phyloP scores from a whole-genome alignment of 2,329 filamentous ascomycete species.

The Aspergillus pseudoviridinutans region DNA sequence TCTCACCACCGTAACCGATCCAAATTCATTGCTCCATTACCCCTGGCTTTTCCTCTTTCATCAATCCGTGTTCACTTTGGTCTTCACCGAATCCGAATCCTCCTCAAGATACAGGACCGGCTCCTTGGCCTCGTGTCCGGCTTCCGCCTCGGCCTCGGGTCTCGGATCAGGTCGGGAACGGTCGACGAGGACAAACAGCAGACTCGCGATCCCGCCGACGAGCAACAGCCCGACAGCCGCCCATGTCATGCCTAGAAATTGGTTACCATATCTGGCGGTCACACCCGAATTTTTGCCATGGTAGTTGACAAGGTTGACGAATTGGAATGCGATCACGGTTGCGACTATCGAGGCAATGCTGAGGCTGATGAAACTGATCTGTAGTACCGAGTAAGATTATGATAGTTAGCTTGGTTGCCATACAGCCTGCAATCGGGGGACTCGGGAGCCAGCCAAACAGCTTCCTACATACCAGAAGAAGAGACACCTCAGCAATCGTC shows the following conservation, averaged over 20 bases:
- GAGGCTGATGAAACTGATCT: constrained; percentile 55
- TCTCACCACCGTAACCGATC: background rate
- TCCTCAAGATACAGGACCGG: background rate
- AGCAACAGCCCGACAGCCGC: constrained; percentile 43
- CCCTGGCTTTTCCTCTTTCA: background rate
- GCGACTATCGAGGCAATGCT: constrained; percentile 72
- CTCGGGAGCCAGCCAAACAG: background rate
- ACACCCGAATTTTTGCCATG: constrained; percentile 50
- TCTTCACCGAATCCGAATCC: constrained; percentile 6
- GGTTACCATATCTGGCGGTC: constrained; percentile 47
- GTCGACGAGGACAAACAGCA: constrained; percentile 23
- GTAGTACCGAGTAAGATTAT: background rate
- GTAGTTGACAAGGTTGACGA: constrained; percentile 49
- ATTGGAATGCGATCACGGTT: constrained; percentile 58
- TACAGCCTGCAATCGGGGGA: background rate
- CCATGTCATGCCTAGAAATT: constrained; percentile 60
- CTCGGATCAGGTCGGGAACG: constrained; percentile 6
- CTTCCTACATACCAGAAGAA: constrained; percentile 40
- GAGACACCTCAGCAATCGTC: constrained; percentile 48
- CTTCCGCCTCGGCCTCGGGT: constrained; percentile 1
- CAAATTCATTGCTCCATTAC: background rate
- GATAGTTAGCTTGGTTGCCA: background rate
- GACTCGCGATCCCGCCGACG: constrained; percentile 27
- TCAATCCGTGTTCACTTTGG: background rate
- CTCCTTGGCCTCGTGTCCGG: constrained; percentile 1